A percentile compares a stretch with the other conserved stretches of the same genome.
phyloP scores from a whole-genome alignment of 2,329 filamentous ascomycete species.

The Orbilia javanica region DNA sequence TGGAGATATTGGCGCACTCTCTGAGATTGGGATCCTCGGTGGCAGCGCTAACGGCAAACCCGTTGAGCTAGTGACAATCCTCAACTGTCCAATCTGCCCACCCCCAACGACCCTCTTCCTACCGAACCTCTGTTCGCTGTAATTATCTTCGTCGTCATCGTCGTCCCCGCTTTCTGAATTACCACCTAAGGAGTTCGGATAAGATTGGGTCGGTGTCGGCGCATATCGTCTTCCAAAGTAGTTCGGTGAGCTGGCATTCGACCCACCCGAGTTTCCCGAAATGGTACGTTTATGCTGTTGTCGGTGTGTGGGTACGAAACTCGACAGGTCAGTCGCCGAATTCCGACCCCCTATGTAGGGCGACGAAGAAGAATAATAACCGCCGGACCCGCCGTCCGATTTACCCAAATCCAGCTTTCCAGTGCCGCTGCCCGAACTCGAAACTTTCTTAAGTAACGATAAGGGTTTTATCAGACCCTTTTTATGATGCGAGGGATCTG shows the following conservation, averaged over 20 bases:
- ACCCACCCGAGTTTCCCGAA: conserved; percentile 41
- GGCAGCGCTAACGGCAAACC: conserved; percentile 43
- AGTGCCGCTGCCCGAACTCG: conserved; percentile 31
- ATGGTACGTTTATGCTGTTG: conserved; percentile 58
- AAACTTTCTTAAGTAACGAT: conserved; percentile 53
- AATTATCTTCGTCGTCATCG: conserved; percentile 34
- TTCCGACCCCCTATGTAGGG: conserved; percentile 48
- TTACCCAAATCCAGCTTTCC: conserved; percentile 55
- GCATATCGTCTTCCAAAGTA: conserved; percentile 40
- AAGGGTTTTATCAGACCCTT: conserved; percentile 56
- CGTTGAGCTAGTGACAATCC: conserved; percentile 53
- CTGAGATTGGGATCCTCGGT: conserved; percentile 47
- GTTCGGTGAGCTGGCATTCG: conserved; percentile 34
- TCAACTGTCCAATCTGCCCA: conserved; percentile 30
- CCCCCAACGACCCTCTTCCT: conserved; percentile 21
- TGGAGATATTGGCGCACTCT: conserved; percentile 49
- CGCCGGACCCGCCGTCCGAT: conserved; percentile 47
- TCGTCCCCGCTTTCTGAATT: conserved; percentile 35
- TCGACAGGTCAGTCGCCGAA: conserved; percentile 50
- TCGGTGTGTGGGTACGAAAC: conserved; percentile 56
- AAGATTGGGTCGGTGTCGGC: conserved; percentile 55
- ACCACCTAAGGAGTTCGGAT: conserved; percentile 52
- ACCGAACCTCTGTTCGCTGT: conserved; percentile 27
- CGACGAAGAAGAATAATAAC: conserved; percentile 52
- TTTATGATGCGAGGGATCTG: conserved; percentile 52